These are phyloP conservation scores for Cladophialophora bantiana DNA, from an alignment of 2,329 filamentous ascomycete species.

Conservation along the genomic window DNA sequence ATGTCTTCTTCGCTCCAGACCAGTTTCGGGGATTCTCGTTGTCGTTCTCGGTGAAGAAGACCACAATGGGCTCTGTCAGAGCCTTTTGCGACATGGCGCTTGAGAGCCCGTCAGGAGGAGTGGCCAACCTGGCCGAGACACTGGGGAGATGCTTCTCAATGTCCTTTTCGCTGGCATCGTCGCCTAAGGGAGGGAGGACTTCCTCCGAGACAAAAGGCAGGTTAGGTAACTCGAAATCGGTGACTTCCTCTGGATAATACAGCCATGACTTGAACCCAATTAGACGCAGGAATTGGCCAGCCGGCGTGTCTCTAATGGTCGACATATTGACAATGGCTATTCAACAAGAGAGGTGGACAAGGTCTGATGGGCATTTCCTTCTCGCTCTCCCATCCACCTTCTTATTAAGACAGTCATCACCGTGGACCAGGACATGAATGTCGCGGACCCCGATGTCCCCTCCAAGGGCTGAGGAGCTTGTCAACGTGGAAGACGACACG, in stretches of 20 bases:
- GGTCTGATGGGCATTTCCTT: conserved; percentile 1
- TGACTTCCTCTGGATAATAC: conserved; percentile 31
- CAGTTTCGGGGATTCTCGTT: conserved; percentile 54
- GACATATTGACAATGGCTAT: conserved; percentile 10
- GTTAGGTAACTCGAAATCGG: conserved; percentile 22
- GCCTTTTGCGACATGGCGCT: conserved; percentile 19
- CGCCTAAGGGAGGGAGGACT: not conserved
- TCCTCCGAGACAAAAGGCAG: conserved; percentile 22
- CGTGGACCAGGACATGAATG: not conserved
- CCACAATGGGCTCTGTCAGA: conserved; percentile 38
- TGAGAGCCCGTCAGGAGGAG: conserved; percentile 13
- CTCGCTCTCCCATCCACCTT: not conserved
- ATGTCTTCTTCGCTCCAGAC: conserved; percentile 47
- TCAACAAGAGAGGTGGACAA: not conserved
- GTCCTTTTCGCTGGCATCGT: conserved; percentile 4
- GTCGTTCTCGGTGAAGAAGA: conserved; percentile 53
- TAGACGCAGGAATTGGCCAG: conserved; percentile 29
- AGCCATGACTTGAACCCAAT: conserved; percentile 29
- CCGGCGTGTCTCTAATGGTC: conserved; percentile 30
- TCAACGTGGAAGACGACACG: not conserved
- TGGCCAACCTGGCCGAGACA: conserved; percentile 14
- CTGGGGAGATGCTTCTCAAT: conserved; percentile 22
- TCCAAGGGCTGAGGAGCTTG: not conserved
- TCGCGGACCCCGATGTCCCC: conserved; percentile 3
- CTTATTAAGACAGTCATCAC: conserved; percentile 8